Base-by-base conservation (phyloP, 1,139 yeast genomes). In the Pichia sp. region DNA sequence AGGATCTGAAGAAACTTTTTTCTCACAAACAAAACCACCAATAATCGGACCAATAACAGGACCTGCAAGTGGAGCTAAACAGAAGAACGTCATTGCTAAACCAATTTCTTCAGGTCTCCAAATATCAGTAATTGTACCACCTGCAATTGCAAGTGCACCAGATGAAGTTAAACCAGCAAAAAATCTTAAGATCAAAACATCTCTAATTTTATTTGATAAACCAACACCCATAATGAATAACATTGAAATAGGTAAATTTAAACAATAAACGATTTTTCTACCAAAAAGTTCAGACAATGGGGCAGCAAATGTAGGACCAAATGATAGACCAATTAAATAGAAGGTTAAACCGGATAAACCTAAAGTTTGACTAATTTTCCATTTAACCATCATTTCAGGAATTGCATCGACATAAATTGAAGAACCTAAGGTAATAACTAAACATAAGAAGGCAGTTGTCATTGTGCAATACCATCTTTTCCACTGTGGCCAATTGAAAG, bases 71-170 rank as follows among this genome's bases (percentile, higher is more conserved):
- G 86, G 87, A 31, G 80, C 82, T 52, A 76, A 64, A 64, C 81
- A 78, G 64, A 80, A 84, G 40, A 74, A 67, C 2, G 86, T 76
- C 75, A 83, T 74, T 16, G 91, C 89, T 15, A 79, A 54, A 14
- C 85, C 82, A 56, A 77, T 64, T 55, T 77, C 77, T 34, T 70
- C 71, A n/a, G 78, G 76, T 32, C 69, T 72, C 80, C 86, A 81
- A 32, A 81, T 63, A 62, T 88, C 96, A 45, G 82, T 72, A 47
- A 87, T 74, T 4, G 94, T 78, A 45, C 95, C 96, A 45, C 89
- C 93, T 11, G 91, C 95, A 51, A 85, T 78, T 4, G 94, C 80
- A 57, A 88, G 69, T 0, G 94, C 88, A 5, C 96, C 96, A 5
- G 91, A 78, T 1, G 93, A 85, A 44, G 83, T 70, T 25, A 82